phyloP scores from a whole-genome alignment of 2,329 filamentous ascomycete species.

The Bretziella fagacearum region DNA sequence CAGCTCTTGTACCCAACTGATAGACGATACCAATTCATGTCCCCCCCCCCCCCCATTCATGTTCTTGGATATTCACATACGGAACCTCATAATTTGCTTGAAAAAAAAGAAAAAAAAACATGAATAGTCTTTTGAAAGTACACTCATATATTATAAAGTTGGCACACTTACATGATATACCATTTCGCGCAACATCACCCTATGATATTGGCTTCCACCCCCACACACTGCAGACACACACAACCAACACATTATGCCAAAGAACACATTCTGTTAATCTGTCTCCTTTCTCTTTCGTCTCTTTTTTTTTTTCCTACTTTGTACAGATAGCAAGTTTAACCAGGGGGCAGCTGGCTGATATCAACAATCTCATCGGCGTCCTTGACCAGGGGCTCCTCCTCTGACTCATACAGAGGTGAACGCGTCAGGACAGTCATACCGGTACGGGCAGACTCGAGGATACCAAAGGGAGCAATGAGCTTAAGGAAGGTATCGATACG shows the following conservation, averaged over 20 bases:
- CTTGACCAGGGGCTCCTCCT: slow-evolving; percentile 54
- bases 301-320: neutral
- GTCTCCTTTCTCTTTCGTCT: slow-evolving; percentile 11
- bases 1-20: neutral
- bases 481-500: slow-evolving; percentile 98
- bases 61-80: too few relatives aligned
- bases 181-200: neutral
- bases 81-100: neutral
- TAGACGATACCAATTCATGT: neutral
- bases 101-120: slow-evolving; percentile 1
- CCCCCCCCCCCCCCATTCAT: too few relatives aligned
- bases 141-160: neutral
- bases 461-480: slow-evolving; percentile 82
- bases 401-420: slow-evolving; percentile 64
- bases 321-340: slow-evolving; percentile 32
- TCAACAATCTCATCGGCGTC: slow-evolving; percentile 93
- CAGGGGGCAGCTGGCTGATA: slow-evolving; percentile 80
- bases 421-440: slow-evolving; percentile 93
- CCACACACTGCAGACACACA: neutral
- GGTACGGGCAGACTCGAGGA: slow-evolving; percentile 86
- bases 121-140: neutral
- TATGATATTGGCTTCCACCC: neutral
- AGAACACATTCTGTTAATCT: slow-evolving; percentile 15
- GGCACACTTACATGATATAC: neutral
- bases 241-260: slow-evolving; percentile 8